Percentiles rank a stretch among this genome's conserved stretches.
Evolutionary conservation across 768 basidiomycete genomes (phyloP).

Genomic region (Tricholoma hemisulphureum): DNA sequence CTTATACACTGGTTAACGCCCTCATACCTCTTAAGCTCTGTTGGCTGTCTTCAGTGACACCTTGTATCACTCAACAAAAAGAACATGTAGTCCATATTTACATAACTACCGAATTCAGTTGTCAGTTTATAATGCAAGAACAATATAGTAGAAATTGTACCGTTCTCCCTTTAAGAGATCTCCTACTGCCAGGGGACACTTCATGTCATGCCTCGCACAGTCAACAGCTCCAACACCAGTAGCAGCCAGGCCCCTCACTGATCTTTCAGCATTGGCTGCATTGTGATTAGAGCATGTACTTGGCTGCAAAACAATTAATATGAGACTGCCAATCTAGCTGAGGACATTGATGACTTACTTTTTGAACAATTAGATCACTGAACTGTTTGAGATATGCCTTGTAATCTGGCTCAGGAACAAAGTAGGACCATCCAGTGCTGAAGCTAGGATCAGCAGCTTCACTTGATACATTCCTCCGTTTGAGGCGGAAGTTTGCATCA

Average conservation of each 20-base stretch:
- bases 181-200: not conserved
- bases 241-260: not conserved
- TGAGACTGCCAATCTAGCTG: not conserved
- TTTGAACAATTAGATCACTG: slow-evolving; percentile 9
- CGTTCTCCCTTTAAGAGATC: not conserved
- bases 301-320: not conserved
- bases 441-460: not conserved
- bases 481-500: slow-evolving; percentile 10
- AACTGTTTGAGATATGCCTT: slow-evolving; percentile 10
- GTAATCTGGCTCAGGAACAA: slow-evolving; percentile 14
- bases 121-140: not conserved
- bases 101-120: not conserved
- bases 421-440: not conserved
- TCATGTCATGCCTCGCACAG: slow-evolving; percentile 2
- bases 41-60: too few relatives aligned
- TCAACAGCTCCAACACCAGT: slow-evolving; percentile 2
- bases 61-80: too few relatives aligned
- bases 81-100: slow-evolving; percentile 7
- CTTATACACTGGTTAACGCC: too few relatives aligned
- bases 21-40: too few relatives aligned
- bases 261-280: not conserved
- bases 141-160: not conserved
- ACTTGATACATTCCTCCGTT: slow-evolving; percentile 1
- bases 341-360: not conserved
- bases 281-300: slow-evolving; percentile 1